These are phyloP conservation scores for Macrotyloma uniflorum DNA, from an alignment of 306 rosid species.

Conservation along the genomic window DNA sequence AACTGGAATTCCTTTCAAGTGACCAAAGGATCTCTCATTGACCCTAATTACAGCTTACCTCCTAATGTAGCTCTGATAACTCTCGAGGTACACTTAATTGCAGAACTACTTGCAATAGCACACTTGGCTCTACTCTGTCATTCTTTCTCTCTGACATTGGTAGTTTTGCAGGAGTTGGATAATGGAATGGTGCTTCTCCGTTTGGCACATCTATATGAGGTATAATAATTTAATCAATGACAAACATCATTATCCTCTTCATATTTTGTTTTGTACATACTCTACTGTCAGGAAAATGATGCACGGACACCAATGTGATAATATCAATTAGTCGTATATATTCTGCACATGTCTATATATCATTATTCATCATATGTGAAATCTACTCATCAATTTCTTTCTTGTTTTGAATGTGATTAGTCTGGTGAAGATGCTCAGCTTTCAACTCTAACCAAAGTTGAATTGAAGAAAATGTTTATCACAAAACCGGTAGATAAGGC, in stretches of 20 bases:
- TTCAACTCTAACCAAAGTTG: conserved; percentile 8
- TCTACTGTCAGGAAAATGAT: not conserved
- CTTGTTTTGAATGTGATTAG: not conserved
- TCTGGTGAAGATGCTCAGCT: conserved; percentile 3
- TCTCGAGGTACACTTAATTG: not conserved
- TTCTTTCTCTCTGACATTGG: not conserved
- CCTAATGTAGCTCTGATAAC: conserved; percentile 2
- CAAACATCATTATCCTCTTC: not conserved
- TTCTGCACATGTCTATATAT: not conserved
- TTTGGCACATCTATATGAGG: conserved; percentile 9
- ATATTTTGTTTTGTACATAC: not conserved
- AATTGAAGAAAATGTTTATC: conserved; percentile 12
- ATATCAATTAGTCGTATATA: not conserved
- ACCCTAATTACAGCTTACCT: not conserved
- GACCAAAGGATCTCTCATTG: not conserved
- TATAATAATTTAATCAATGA: not conserved
- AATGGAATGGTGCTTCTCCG: conserved; percentile 1
- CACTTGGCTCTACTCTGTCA: not conserved
- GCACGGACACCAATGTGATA: not conserved
- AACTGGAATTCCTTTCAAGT: not conserved
- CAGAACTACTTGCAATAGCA: not conserved
- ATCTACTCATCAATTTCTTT: not conserved
- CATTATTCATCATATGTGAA: not conserved
- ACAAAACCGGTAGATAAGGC: not conserved
- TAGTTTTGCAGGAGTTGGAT: not conserved